A percentile compares a stretch with the other conserved stretches of the same genome.
These are phyloP conservation scores for Schizosaccharomyces octosporus DNA, from an alignment of 805 yeast species.

Conservation along the genomic window DNA sequence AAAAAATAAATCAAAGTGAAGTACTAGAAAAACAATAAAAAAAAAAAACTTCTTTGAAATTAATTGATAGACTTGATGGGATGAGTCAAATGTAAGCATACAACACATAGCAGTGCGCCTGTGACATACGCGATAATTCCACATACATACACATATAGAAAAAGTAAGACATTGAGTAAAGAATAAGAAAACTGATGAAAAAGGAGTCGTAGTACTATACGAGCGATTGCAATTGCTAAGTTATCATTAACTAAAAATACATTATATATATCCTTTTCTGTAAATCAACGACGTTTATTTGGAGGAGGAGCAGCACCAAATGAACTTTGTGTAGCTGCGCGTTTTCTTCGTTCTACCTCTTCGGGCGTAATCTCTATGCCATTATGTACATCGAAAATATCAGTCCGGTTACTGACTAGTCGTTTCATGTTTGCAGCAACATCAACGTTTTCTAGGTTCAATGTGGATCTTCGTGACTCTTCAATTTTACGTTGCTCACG, in stretches of 20 bases:
- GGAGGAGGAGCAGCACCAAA: neutral
- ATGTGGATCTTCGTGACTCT: constrained; percentile 12
- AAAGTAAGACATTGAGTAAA: no score
- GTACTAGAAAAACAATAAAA: no score
- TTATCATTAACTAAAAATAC: neutral
- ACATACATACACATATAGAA: no score
- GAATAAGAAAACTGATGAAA: no score
- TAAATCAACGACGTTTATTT: neutral
- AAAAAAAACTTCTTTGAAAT: no score
- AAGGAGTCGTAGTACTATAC: no score
- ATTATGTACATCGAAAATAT: constrained; percentile 9
- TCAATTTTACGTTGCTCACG: constrained; percentile 30
- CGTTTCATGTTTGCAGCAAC: constrained; percentile 17
- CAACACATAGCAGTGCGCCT: no score
- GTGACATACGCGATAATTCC: no score
- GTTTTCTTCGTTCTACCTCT: constrained; percentile 8
- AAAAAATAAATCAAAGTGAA: no score
- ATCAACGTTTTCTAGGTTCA: constrained; percentile 15
- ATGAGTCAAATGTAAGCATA: no score
- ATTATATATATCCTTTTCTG: neutral
- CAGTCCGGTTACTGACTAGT: constrained; percentile 13
- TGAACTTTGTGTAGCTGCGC: constrained; percentile 1
- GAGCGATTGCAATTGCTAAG: neutral
- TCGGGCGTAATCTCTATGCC: constrained; percentile 7
- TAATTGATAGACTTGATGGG: no score